Evolutionary conservation across 805 yeast genomes (phyloP), one percentile per base, ranked within the genome.

Genomic region (Ogataea paraovalis): DNA sequence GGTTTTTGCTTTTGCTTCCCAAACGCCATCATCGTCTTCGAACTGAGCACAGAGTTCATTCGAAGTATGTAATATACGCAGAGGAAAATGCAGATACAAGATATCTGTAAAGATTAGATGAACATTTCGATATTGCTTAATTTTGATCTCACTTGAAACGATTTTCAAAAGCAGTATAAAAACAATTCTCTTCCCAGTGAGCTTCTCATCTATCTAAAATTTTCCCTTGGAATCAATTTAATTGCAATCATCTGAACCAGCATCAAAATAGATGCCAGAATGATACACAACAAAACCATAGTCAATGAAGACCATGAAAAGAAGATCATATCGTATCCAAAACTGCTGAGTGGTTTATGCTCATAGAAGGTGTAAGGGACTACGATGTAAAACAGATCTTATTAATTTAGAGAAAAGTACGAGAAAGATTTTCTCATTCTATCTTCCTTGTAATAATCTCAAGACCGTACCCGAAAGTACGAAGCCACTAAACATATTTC

Each of bases 221-320:
- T 63, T 64, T 63, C 68, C 68, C 61, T 56, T 68, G 72, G 68
- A 54, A 67, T 65, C 19, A 14, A 41, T 61, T 67, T 65, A 41
- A 52, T 53, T 52, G 55, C 45, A 61, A 65, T 53, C 53, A 49
- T 28, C 37, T 34, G 22, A 27, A n/a, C 21, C 33, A 30, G 30
- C 43, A 30, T 18, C 30, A 30, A 7, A 30, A 30, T 34, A 19
- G 36, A 16, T 9, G 19, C 12, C 45, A 40, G 22, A 46, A 48
- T 48, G 44, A 48, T 53, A 57, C 39, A 46, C 54, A 54, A 53
- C 66, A 61, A 50, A n/a, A 64, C 66, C 66, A 54, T 50, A 52
- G 49, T 50, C 46, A 39, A 48, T 42, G 39, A 41, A 48, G 48
- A 47, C 57, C 53, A 50, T 54, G 57, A 55, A 52, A 45, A 40